These are phyloP conservation scores for Phytophthora lateralis DNA, from an alignment of 352 stramenopile species.

Conservation along the genomic window DNA sequence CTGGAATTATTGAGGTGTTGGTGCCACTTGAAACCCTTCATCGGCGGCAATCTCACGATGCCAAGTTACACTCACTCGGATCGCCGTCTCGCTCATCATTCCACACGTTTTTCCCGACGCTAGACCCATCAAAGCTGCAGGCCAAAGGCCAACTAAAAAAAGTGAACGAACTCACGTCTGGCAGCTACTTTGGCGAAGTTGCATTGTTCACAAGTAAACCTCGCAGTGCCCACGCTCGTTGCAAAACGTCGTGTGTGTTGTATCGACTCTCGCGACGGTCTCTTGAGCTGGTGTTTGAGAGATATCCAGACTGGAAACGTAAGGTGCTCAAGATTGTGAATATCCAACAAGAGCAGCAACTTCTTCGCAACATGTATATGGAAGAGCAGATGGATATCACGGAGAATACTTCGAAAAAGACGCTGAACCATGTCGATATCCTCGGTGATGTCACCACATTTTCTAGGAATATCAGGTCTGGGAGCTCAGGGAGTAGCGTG, in stretches of 20 bases:
- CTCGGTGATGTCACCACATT: conserved; percentile 1
- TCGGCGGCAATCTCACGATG: conserved; percentile 40
- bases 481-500: conserved; percentile 12
- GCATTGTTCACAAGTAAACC: conserved; percentile 53
- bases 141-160: conserved; percentile 46
- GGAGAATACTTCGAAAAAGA: conserved; percentile 9
- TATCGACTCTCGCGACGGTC: conserved; percentile 55
- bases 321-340: conserved; percentile 62
- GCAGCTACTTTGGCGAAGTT: conserved; percentile 67
- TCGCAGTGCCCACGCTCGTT: conserved; percentile 51
- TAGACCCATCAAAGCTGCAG: conserved; percentile 34
- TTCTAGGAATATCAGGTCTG: background rate
- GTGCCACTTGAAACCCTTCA: conserved; percentile 40
- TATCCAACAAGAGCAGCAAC: conserved; percentile 56
- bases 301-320: conserved; percentile 69
- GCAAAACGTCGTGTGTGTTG: conserved; percentile 61
- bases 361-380: conserved; percentile 62
- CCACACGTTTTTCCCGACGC: conserved; percentile 22
- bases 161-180: conserved; percentile 57
- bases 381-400: conserved; percentile 60
- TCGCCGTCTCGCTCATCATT: conserved; percentile 23
- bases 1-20: conserved; percentile 54
- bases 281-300: conserved; percentile 64
- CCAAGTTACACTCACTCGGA: conserved; percentile 14
- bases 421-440: conserved; percentile 24